Base-by-base conservation (phyloP, 2,329 filamentous ascomycete species). In the Monilinia polystroma region DNA sequence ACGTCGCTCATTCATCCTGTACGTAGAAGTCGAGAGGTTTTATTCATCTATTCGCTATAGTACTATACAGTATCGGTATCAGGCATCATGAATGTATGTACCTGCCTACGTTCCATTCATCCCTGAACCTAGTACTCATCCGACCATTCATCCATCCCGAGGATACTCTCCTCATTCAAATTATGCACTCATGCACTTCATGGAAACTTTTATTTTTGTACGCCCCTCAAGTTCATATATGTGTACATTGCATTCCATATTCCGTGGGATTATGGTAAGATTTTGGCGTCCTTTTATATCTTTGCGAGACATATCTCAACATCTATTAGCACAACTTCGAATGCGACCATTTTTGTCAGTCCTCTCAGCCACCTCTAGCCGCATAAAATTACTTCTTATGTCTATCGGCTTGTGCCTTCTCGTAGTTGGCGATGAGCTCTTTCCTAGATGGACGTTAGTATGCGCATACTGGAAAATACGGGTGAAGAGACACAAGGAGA, bases 401-500 rank as follows among this genome's bases (percentile, higher is more conserved):
- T 68, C 73, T 85, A 70, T 87, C 88, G 55, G 84, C 84, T 78
- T 87, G 83, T 70, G 84, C 83, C 81, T 90, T 90, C 75, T 88
- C 82, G 74, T 89, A 84, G 78, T 89, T 89, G 32, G 85, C 83
- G 53, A 91, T 81, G 63, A 91, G 79, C 76, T 91, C 88, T 78
- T 85, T 90, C 72, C 81, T 82, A 35, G 11, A 29, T 29, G 16
- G 26, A 7, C 11, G 35, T 66, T 43, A 70, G 55, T 26, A 47
- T 35, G 4, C 38, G 12, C 20, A 35, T 11, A 49, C 38, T 23
- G 11, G 23, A n/a, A 35, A 41, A 14, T 20, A 29, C 38, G n/a
- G 8, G 4, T 14, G 2, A 51, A 23, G 14, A 23, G 20, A 23
- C 11, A 16, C 6, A 6, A 65, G 14, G 29, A n/a, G 23, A 47